Evolutionary conservation across 768 basidiomycete species (phyloP).

Genomic region (Sporobolomyces roseus): DNA sequence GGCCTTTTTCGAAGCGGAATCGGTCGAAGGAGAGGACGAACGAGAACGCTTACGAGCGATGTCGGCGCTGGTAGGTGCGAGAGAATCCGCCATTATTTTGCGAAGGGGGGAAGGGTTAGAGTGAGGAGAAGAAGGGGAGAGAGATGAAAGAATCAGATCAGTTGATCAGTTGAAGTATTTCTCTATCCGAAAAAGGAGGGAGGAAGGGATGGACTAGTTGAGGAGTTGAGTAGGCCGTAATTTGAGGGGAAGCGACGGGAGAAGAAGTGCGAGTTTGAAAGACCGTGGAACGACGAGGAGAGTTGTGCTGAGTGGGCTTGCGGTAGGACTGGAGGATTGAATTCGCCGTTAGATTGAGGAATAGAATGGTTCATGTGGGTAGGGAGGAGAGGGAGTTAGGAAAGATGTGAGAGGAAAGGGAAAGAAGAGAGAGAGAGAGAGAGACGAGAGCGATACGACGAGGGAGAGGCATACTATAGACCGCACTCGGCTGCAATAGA

Average conservation of each 20-base stretch:
- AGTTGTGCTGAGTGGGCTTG: no score
- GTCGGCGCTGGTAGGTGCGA: slow-evolving; percentile 31
- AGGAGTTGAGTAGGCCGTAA: neutral
- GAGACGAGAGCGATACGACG: neutral
- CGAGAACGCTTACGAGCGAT: slow-evolving; percentile 42
- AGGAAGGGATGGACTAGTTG: neutral
- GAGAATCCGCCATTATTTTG: slow-evolving; percentile 26
- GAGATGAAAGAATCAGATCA: slow-evolving; percentile 2
- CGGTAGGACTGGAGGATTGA: no score
- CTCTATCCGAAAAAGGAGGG: neutral
- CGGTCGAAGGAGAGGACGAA: slow-evolving; percentile 39
- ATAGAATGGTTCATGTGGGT: neutral
- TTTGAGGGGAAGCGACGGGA: no score
- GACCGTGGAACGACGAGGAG: no score
- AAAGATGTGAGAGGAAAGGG: neutral
- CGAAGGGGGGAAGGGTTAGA: neutral
- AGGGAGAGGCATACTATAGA: neutral
- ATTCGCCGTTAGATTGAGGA: neutral
- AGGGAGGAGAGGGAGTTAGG: neutral
- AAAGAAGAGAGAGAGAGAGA: slow-evolving; percentile 8
- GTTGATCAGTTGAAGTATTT: neutral
- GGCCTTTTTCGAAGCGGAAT: slow-evolving; percentile 36
- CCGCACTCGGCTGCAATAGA: no score
- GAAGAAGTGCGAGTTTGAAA: neutral
- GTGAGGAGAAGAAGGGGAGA: neutral